These are phyloP conservation scores for Fusarium protoensiforme DNA, from an alignment of 2,329 filamentous ascomycete species.

Conservation along the genomic window DNA sequence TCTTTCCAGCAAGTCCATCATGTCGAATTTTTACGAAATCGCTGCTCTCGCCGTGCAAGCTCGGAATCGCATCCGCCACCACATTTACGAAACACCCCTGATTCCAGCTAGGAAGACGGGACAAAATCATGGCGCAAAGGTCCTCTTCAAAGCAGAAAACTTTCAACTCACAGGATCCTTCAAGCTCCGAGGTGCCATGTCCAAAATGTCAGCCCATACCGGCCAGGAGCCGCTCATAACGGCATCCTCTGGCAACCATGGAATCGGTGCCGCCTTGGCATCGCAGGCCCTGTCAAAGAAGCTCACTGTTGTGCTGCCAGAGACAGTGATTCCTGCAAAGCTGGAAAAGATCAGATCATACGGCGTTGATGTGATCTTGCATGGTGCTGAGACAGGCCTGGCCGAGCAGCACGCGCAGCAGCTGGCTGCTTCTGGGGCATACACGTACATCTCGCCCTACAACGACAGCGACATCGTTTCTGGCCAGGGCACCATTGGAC, in stretches of 20 bases:
- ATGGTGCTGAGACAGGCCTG: constrained; percentile 34
- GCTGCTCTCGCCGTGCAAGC: neutral
- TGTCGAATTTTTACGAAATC: neutral
- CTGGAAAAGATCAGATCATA: constrained; percentile 35
- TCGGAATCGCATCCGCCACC: neutral
- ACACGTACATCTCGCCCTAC: constrained; percentile 40
- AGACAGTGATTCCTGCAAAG: constrained; percentile 30
- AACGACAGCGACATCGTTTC: constrained; percentile 30
- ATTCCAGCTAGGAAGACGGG: neutral
- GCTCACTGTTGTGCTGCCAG: neutral
- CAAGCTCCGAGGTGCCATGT: constrained; percentile 41
- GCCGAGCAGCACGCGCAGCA: constrained; percentile 37
- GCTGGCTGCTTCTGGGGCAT: constrained; percentile 31
- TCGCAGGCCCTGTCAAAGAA: neutral
- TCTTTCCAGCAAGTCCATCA: neutral
- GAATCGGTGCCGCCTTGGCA: neutral
- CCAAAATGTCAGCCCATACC: constrained; percentile 34
- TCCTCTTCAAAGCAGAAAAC: constrained; percentile 41
- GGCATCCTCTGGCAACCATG: neutral
- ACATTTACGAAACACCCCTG: constrained; percentile 1
- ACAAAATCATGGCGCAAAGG: neutral
- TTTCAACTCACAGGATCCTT: constrained; percentile 42
- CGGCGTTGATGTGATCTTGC: constrained; percentile 33
- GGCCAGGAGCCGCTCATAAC: neutral
- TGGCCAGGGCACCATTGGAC: neutral